Conservation (phyloP, 148 eudicot species). For the Silene conica region DNA sequence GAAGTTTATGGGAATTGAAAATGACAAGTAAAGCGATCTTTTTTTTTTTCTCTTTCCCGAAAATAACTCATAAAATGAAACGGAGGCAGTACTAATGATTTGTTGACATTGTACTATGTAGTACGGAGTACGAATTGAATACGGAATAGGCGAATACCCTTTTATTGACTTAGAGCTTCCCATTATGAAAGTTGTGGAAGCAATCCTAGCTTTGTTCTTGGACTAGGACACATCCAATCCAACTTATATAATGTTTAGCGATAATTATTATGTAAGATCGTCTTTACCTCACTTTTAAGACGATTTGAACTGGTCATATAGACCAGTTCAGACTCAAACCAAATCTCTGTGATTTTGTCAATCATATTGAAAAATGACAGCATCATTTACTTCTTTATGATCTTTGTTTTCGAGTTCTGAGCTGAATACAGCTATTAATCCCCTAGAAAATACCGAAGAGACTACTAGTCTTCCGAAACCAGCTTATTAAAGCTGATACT, state of each 20-base stretch:
- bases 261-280: too few relatives aligned
- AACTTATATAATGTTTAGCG: background rate
- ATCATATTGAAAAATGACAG: background rate
- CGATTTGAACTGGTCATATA: too few relatives aligned
- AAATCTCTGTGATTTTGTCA: background rate
- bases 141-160: too few relatives aligned
- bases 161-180: background rate
- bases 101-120: too few relatives aligned
- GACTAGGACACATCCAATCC: background rate
- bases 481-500: background rate
- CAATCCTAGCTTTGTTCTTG: background rate
- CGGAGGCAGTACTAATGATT: too few relatives aligned
- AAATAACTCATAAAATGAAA: too few relatives aligned
- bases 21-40: too few relatives aligned
- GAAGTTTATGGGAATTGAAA: too few relatives aligned
- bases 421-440: constrained; percentile 3
- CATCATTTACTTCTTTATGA: background rate
- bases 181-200: constrained; percentile 5
- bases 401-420: background rate
- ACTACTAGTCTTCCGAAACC: constrained; percentile 2
- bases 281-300: too few relatives aligned
- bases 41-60: too few relatives aligned
- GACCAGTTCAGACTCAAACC: background rate
- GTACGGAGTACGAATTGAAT: too few relatives aligned
- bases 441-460: background rate